phyloP scores from a whole-genome alignment of 768 basidiomycete species.

The Clitopilus passeckerianus region DNA sequence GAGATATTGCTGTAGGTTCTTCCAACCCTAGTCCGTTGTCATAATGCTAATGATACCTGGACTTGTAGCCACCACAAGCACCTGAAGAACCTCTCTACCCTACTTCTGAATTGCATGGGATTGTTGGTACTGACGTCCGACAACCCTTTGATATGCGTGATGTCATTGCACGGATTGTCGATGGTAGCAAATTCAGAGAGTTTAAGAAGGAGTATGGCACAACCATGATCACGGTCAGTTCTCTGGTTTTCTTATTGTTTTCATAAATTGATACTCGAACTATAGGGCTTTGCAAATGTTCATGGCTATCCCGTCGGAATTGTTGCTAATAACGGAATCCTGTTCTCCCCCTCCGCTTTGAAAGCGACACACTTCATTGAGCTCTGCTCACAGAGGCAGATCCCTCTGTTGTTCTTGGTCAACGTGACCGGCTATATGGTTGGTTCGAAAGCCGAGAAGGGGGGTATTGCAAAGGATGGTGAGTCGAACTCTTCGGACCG shows the following conservation, averaged over 20 bases:
- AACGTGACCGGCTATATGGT: constrained; percentile 99
- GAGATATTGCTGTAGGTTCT: constrained; percentile 40
- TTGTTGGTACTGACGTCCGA: constrained; percentile 85
- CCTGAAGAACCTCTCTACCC: constrained; percentile 77
- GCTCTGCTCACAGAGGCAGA: constrained; percentile 85
- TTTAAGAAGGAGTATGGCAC: constrained; percentile 96
- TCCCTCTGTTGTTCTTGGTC: constrained; percentile 89
- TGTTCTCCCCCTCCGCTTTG: constrained; percentile 89
- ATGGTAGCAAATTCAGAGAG: constrained; percentile 88
- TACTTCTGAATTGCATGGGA: constrained; percentile 79
- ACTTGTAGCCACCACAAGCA: constrained; percentile 45
- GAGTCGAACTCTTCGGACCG: constrained; percentile 5
- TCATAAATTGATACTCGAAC: neutral
- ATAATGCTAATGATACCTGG: neutral
- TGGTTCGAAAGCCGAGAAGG: constrained; percentile 89
- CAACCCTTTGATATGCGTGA: constrained; percentile 94
- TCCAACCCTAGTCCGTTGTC: neutral
- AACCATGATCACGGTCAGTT: constrained; percentile 79
- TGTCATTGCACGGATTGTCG: constrained; percentile 86
- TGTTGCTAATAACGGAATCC: constrained; percentile 90
- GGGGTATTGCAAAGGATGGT: constrained; percentile 93
- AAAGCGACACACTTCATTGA: constrained; percentile 97
- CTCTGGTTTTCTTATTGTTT: neutral
- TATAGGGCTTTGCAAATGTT: constrained; percentile 80
- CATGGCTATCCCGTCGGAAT: constrained; percentile 91